Evolutionary conservation across 2,329 filamentous ascomycete genomes (phyloP).

Genomic region (Polychaeton citri): DNA sequence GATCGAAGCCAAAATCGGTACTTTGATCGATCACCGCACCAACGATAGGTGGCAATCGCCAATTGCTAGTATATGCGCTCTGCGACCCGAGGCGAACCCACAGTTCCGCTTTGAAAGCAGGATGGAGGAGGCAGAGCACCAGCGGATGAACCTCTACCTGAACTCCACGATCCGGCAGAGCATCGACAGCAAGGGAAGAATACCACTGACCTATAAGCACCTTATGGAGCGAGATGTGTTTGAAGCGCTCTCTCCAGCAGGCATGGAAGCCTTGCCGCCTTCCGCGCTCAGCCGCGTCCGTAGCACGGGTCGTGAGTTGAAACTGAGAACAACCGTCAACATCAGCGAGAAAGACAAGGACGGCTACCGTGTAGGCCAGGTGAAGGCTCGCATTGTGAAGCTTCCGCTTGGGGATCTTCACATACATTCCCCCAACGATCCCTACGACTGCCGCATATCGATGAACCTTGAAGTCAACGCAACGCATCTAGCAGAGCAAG

Average conservation of each 20-base stretch:
- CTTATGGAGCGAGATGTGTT: conserved; percentile 73
- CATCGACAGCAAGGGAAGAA: conserved; percentile 26
- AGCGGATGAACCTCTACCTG: conserved; percentile 68
- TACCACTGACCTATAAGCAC: conserved; percentile 67
- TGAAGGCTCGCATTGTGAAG: conserved; percentile 81
- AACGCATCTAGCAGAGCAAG: not conserved
- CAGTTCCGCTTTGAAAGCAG: conserved; percentile 63
- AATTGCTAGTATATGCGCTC: conserved; percentile 56
- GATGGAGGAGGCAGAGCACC: conserved; percentile 81
- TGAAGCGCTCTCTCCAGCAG: conserved; percentile 54
- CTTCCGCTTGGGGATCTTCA: conserved; percentile 79
- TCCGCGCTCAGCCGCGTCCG: conserved; percentile 11
- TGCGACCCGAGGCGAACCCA: conserved; percentile 42
- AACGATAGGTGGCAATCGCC: conserved; percentile 55
- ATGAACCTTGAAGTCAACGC: conserved; percentile 81
- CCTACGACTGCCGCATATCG: conserved; percentile 84
- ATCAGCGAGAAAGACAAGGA: conserved; percentile 43
- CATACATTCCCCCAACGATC: conserved; percentile 61
- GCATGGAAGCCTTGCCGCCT: conserved; percentile 46
- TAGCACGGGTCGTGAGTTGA: conserved; percentile 46
- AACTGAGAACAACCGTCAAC: conserved; percentile 48
- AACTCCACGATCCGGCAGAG: conserved; percentile 47
- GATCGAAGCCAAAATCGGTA: conserved; percentile 87
- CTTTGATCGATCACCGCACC: conserved; percentile 60
- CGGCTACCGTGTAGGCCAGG: conserved; percentile 21